These are phyloP conservation scores for Aschersonia sp. DNA, from an alignment of 2,329 filamentous ascomycete species.

Conservation along the genomic window DNA sequence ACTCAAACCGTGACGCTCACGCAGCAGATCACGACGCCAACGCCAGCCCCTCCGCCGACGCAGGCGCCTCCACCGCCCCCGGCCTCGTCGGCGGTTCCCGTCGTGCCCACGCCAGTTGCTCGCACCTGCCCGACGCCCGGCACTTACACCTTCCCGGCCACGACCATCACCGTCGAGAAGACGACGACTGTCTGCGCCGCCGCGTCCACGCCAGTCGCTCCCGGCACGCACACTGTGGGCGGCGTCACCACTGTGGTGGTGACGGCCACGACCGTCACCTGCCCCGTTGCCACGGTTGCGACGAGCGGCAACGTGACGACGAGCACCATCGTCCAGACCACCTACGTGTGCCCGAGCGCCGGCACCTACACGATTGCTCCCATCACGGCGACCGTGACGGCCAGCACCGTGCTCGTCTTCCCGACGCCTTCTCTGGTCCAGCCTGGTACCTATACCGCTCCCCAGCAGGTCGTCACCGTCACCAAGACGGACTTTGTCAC, in stretches of 20 bases:
- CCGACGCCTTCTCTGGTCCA: conserved; percentile 49
- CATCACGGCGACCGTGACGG: conserved; percentile 44
- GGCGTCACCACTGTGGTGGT: conserved; percentile 59
- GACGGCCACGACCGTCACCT: conserved; percentile 51
- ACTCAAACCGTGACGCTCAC: background rate
- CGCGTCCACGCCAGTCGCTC: conserved; percentile 43
- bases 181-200: conserved; percentile 53
- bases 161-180: conserved; percentile 52
- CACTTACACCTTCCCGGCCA: conserved; percentile 62
- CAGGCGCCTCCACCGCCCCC: background rate
- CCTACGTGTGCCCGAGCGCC: conserved; percentile 57
- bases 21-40: background rate
- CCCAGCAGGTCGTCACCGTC: conserved; percentile 51
- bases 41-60: too few species aligned
- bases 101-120: conserved; percentile 33
- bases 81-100: conserved; percentile 21
- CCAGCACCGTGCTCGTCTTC: conserved; percentile 43
- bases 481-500: conserved; percentile 54
- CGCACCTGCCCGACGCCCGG: conserved; percentile 50
- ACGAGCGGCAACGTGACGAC: conserved; percentile 44
- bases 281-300: conserved; percentile 52
- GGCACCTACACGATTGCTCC: conserved; percentile 66
- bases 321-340: conserved; percentile 54
- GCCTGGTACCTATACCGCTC: conserved; percentile 60
- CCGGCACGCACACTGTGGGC: conserved; percentile 54